Conservation (phyloP, 306 rosid genomes). For the Castanea crenata region DNA sequence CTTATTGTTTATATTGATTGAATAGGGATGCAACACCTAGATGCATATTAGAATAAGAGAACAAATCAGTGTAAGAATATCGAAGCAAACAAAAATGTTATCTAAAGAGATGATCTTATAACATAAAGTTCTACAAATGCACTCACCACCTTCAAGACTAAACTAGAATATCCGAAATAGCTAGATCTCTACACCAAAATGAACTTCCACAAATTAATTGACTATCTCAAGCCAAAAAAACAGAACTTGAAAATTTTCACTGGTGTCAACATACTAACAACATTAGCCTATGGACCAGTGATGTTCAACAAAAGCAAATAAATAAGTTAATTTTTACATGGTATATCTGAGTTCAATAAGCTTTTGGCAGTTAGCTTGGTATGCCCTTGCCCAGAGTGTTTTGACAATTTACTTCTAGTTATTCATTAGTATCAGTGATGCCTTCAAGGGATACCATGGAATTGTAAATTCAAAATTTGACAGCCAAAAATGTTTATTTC, state of each 20-base stretch:
- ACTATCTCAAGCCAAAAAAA: no score
- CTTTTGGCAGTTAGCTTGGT: no score
- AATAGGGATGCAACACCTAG: slow-evolving; percentile 45
- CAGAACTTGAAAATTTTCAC: neutral
- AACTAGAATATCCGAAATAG: neutral
- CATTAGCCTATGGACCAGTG: neutral
- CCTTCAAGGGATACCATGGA: no score
- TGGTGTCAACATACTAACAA: neutral
- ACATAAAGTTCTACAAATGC: neutral
- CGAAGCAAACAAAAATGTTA: no score
- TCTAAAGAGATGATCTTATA: neutral
- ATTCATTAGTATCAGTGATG: no score
- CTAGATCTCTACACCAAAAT: neutral
- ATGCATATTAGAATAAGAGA: no score
- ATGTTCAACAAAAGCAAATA: neutral
- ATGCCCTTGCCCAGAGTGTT: no score
- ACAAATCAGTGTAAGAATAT: no score
- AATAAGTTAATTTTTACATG: neutral
- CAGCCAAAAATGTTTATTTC: no score
- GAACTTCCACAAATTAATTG: neutral
- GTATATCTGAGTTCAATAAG: neutral
- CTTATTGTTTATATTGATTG: slow-evolving; percentile 48
- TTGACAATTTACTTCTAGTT: no score
- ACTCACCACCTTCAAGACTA: neutral
- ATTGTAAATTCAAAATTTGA: no score